Conservation (phyloP, 208 protist species). For the Crithidia sp. region DNA sequence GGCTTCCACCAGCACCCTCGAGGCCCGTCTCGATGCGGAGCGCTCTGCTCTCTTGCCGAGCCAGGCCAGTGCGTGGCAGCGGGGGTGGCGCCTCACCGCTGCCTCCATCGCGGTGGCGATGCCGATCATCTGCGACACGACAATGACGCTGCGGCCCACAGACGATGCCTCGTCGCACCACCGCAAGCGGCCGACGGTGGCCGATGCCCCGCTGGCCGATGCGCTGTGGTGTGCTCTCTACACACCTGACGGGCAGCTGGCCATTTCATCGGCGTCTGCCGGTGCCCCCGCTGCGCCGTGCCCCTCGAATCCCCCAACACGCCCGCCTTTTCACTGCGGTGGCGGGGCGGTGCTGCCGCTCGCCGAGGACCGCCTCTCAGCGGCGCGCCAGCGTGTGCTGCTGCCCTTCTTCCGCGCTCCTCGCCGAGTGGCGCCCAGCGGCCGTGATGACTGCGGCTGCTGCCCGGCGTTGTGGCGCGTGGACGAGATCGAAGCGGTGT, state of each 20-base stretch:
- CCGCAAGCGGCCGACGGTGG: background rate
- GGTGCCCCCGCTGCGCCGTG: background rate
- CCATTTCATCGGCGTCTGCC: background rate
- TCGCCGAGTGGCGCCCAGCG: background rate
- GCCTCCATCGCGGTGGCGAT: conserved; percentile 8
- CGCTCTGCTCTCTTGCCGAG: background rate
- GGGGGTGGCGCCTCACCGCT: conserved; percentile 1
- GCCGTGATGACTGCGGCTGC: background rate
- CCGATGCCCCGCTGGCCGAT: conserved; percentile 19
- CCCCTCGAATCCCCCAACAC: background rate
- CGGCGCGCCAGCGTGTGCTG: conserved; percentile 47
- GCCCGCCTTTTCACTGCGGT: background rate
- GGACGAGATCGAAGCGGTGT: conserved; percentile 34
- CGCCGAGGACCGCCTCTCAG: conserved; percentile 25
- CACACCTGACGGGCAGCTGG: background rate
- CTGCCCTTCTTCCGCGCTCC: conserved; percentile 44
- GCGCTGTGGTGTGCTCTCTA: conserved; percentile 24
- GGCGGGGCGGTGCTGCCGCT: conserved; percentile 21
- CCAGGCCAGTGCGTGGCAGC: background rate
- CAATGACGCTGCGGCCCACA: background rate
- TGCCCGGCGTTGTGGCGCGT: conserved; percentile 39
- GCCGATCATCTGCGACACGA: conserved; percentile 1
- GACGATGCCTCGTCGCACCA: too few relatives aligned
- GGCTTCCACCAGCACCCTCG: background rate
- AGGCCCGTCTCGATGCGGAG: conserved; percentile 8